phyloP scores from a whole-genome alignment of 2,329 filamentous ascomycete species.

The Colletotrichum godetiae region DNA sequence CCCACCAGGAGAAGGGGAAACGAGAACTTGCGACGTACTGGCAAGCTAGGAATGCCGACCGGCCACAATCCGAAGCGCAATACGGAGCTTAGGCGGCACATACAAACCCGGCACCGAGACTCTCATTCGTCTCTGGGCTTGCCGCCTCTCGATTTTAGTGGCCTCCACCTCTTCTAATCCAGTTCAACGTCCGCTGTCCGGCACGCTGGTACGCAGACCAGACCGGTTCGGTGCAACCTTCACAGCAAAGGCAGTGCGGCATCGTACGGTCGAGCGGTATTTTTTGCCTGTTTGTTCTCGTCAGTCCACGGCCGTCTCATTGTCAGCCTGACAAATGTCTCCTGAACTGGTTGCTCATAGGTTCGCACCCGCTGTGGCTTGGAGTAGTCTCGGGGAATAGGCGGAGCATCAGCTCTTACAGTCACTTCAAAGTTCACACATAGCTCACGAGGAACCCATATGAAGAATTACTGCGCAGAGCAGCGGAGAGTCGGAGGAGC shows the following conservation, averaged over 20 bases:
- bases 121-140: slow-evolving; percentile 13
- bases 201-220: slow-evolving; percentile 19
- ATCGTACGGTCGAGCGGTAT: slow-evolving; percentile 22
- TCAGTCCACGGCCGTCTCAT: slow-evolving; percentile 8
- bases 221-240: slow-evolving; percentile 20
- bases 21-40: not conserved
- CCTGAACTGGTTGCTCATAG: not conserved
- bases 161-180: slow-evolving; percentile 30
- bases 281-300: not conserved
- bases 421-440: not conserved
- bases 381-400: not conserved
- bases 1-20: not conserved
- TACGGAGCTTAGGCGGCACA: not conserved
- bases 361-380: slow-evolving; percentile 2
- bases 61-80: slow-evolving; percentile 32
- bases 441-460: not conserved
- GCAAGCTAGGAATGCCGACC: slow-evolving; percentile 26
- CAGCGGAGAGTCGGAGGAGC: not conserved
- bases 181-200: slow-evolving; percentile 32
- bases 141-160: slow-evolving; percentile 20
- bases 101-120: not conserved
- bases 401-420: slow-evolving; percentile 10
- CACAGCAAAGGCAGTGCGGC: slow-evolving; percentile 16
- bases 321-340: slow-evolving; percentile 19
- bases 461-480: not conserved